Evolutionary conservation across 352 stramenopile genomes (phyloP).

Genomic region (Phytophthora kernoviae): DNA sequence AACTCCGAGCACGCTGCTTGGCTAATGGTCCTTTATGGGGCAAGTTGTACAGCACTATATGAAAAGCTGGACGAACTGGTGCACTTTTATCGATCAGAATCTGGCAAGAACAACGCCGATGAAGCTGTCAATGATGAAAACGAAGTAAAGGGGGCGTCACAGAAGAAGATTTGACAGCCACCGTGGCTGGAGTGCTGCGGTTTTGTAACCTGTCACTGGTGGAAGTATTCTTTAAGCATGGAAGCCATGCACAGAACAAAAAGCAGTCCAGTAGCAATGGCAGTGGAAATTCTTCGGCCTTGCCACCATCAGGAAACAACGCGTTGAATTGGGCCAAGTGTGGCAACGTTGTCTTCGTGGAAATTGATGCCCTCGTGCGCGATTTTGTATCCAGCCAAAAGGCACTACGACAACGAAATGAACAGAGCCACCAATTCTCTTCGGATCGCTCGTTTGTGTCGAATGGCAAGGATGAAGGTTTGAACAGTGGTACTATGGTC

Average conservation of each 20-base stretch:
- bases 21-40: conserved; percentile 72
- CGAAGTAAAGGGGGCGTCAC: conserved; percentile 31
- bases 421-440: conserved; percentile 18
- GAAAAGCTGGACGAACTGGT: conserved; percentile 87
- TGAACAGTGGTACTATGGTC: conserved; percentile 8
- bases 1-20: conserved; percentile 51
- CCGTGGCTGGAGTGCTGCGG: conserved; percentile 64
- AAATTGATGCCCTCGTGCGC: conserved; percentile 78
- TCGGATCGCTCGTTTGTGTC: conserved; percentile 7
- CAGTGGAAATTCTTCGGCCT: conserved; percentile 19
- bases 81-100: conserved; percentile 54
- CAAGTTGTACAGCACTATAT: conserved; percentile 75
- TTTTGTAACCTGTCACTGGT: conserved; percentile 84
- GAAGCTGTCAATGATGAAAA: conserved; percentile 10
- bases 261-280: conserved; percentile 12
- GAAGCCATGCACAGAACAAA: conserved; percentile 30
- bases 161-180: conserved; percentile 66
- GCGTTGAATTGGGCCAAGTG: conserved; percentile 80
- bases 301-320: conserved; percentile 11
- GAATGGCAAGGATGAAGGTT: conserved; percentile 28
- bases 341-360: conserved; percentile 83
- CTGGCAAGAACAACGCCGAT: conserved; percentile 14
- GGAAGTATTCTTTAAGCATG: conserved; percentile 67
- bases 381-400: conserved; percentile 80
- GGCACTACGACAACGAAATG: conserved; percentile 28